These are phyloP conservation scores for Epichloe baconii DNA, from an alignment of 2,329 filamentous ascomycete species.

Conservation along the genomic window DNA sequence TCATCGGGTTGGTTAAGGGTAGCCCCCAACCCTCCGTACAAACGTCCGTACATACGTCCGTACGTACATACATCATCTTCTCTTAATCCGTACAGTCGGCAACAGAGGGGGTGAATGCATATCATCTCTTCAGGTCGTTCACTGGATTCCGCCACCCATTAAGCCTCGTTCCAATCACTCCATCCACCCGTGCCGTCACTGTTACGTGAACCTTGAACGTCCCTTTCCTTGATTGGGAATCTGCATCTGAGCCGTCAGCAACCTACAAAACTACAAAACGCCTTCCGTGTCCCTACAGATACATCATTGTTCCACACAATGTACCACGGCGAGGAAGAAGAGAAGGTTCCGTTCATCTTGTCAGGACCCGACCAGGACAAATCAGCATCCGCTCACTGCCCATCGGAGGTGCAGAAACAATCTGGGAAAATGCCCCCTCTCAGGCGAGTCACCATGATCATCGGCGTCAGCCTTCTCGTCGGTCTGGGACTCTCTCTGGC, in stretches of 20 bases:
- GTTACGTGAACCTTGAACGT: not conserved
- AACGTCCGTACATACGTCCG: too few species aligned
- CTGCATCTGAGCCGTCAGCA: not conserved
- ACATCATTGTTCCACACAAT: conserved; percentile 2
- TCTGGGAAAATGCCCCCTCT: conserved; percentile 9
- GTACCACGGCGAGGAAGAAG: conserved; percentile 10
- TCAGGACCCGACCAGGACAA: conserved; percentile 1
- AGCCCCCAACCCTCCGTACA: too few species aligned
- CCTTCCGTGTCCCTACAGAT: not conserved
- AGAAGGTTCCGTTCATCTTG: conserved; percentile 9
- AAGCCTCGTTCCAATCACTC: not conserved
- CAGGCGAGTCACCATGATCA: conserved; percentile 6
- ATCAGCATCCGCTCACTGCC: not conserved
- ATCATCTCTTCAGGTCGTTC: not conserved
- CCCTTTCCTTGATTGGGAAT: not conserved
- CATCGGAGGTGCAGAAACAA: not conserved
- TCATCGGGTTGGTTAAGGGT: too few species aligned
- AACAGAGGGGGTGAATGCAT: not conserved
- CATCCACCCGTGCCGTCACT: not conserved
- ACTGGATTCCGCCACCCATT: not conserved
- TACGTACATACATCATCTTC: not conserved
- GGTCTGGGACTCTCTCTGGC: conserved; percentile 12
- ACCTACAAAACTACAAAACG: not conserved
- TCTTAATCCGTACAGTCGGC: not conserved
- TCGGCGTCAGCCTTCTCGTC: conserved; percentile 15